These are phyloP conservation scores for Microglena sp. DNA, from an alignment of 139 green algal species.

Conservation along the genomic window DNA sequence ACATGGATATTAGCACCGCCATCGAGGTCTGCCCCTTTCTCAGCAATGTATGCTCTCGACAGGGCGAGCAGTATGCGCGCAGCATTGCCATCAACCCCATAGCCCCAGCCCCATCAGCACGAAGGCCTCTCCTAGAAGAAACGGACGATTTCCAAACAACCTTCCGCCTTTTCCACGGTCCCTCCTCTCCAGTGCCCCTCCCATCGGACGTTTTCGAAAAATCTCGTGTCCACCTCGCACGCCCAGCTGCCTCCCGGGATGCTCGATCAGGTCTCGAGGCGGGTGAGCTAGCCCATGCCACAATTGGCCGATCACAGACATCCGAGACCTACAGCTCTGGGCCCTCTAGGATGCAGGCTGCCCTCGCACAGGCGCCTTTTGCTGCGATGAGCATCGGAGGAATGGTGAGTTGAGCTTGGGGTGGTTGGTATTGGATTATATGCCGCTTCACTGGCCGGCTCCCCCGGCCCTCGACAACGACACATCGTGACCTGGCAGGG, in stretches of 20 bases:
- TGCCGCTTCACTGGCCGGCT: neutral
- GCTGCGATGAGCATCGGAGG: conserved; percentile 6
- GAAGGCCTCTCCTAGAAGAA: conserved; percentile 12
- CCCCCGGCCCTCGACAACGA: neutral
- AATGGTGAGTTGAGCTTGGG: conserved; percentile 7
- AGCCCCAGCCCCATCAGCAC: neutral
- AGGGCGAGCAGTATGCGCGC: conserved; percentile 8
- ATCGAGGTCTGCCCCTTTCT: conserved; percentile 24
- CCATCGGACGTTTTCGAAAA: neutral
- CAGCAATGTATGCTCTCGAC: neutral
- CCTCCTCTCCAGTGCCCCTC: neutral
- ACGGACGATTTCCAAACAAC: conserved; percentile 14
- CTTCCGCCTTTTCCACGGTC: conserved; percentile 54
- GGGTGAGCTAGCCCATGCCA: neutral
- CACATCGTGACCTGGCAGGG: neutral
- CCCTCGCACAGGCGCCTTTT: neutral
- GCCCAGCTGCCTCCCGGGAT: neutral
- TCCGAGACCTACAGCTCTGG: neutral
- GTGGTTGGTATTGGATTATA: neutral
- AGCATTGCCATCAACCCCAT: conserved; percentile 15
- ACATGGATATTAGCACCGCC: no score
- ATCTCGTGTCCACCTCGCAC: neutral
- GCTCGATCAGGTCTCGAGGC: neutral
- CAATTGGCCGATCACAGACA: neutral
- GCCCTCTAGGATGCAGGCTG: neutral